These are phyloP conservation scores for Fraxinus angustifolia DNA, from an alignment of 305 asterid genomes.

Conservation along the genomic window DNA sequence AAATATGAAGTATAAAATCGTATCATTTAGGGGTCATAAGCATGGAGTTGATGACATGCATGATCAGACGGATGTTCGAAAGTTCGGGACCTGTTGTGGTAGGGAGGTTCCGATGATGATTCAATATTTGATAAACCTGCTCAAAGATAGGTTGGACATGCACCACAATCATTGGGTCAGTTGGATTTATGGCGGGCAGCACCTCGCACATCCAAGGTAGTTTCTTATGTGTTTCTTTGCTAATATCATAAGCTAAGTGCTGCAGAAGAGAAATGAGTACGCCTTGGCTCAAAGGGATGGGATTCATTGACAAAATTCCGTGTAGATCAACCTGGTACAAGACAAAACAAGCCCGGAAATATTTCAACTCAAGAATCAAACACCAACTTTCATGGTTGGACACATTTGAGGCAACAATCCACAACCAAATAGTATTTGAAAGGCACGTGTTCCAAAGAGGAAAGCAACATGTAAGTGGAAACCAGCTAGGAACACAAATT, in stretches of 20 bases:
- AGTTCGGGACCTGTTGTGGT: conserved; percentile 26
- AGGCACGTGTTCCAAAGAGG: background rate
- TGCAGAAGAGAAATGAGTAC: conserved; percentile 52
- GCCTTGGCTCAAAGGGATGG: conserved; percentile 50
- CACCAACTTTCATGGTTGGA: background rate
- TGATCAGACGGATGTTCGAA: conserved; percentile 58
- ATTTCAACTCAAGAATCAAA: background rate
- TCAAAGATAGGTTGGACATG: conserved; percentile 85
- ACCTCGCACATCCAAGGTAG: conserved; percentile 48
- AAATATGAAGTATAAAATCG: background rate
- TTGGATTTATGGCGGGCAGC: conserved; percentile 38
- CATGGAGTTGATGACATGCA: conserved; percentile 87
- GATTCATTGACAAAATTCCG: conserved; percentile 27
- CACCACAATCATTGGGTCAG: conserved; percentile 68
- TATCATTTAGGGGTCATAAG: conserved; percentile 62
- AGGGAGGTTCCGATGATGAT: conserved; percentile 37
- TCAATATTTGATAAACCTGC: conserved; percentile 44
- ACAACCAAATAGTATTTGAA: background rate
- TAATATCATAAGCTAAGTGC: conserved; percentile 40
- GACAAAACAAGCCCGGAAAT: background rate
- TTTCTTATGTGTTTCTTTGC: conserved; percentile 30
- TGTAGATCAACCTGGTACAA: conserved; percentile 30
- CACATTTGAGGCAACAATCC: background rate
- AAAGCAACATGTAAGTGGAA: background rate
- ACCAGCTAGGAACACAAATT: background rate